Conservation (phyloP, 306 rosid genomes). For the Casuarina glauca region DNA sequence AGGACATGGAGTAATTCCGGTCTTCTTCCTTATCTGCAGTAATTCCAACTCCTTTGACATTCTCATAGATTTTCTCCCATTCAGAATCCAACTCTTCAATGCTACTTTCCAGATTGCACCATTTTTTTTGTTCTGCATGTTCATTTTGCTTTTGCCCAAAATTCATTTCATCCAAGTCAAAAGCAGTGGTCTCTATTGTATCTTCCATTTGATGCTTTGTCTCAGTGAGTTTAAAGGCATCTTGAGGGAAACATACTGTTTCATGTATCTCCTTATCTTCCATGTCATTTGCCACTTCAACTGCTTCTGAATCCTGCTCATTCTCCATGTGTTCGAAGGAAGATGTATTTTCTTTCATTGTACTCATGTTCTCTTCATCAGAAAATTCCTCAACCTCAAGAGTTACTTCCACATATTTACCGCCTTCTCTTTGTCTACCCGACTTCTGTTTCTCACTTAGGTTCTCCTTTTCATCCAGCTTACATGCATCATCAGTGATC, state of each 20-base stretch:
- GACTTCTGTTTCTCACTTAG: constrained; percentile 14
- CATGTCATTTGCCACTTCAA: constrained; percentile 34
- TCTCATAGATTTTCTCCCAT: constrained; percentile 28
- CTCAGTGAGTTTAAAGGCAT: constrained; percentile 34
- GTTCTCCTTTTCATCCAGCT: constrained; percentile 26
- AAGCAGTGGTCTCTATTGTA: constrained; percentile 27
- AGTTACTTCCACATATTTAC: constrained; percentile 18
- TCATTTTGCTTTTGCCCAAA: constrained; percentile 39
- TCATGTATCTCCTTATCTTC: constrained; percentile 36
- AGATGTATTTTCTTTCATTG: constrained; percentile 19
- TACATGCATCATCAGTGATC: constrained; percentile 17
- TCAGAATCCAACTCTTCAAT: constrained; percentile 48
- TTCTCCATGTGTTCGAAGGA: constrained; percentile 17
- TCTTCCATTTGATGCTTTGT: constrained; percentile 34
- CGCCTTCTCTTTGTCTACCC: constrained; percentile 10
- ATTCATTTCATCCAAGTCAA: constrained; percentile 29
- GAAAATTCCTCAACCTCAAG: constrained; percentile 18
- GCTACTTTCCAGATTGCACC: constrained; percentile 28
- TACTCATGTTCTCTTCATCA: constrained; percentile 19
- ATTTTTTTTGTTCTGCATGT: constrained; percentile 34
- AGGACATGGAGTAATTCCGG: constrained; percentile 22
- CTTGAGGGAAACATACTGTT: constrained; percentile 39
- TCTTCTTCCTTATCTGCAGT: constrained; percentile 31
- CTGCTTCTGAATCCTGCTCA: constrained; percentile 22
- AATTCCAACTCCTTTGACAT: constrained; percentile 42